These are phyloP conservation scores for Paramecium caudatum DNA, from an alignment of 73 alveolate species.

Conservation along the genomic window DNA sequence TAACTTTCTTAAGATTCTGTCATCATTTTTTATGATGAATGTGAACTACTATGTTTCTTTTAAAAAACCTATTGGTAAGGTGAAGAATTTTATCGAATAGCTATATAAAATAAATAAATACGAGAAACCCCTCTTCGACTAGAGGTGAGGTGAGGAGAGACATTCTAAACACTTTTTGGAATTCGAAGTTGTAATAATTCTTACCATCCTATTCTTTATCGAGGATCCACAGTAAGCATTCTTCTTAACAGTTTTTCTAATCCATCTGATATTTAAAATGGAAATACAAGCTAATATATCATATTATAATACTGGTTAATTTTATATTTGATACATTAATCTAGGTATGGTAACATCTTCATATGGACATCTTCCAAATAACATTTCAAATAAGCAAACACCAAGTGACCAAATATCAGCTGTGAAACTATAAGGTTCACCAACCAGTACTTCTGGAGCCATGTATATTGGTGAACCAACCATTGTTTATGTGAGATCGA, in stretches of 20 bases:
- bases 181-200: conserved; percentile 22
- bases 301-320: neutral
- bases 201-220: conserved; percentile 70
- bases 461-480: conserved; percentile 79
- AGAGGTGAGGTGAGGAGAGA: conserved; percentile 16
- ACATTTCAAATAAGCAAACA: conserved; percentile 74
- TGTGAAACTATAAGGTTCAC: conserved; percentile 61
- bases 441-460: conserved; percentile 80
- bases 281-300: conserved; percentile 37
- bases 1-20: conserved; percentile 5
- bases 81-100: conserved; percentile 27
- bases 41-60: conserved; percentile 28
- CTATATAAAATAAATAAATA: conserved; percentile 19
- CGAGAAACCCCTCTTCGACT: conserved; percentile 55
- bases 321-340: conserved; percentile 60
- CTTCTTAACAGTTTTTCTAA: conserved; percentile 59
- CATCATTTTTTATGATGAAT: conserved; percentile 8
- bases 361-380: conserved; percentile 75
- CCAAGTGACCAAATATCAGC: conserved; percentile 83
- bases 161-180: neutral
- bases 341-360: conserved; percentile 74
- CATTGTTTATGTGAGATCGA: conserved; percentile 76
- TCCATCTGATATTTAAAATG: conserved; percentile 34
- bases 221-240: conserved; percentile 74
- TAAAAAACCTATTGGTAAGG: conserved; percentile 45